Percentiles rank a stretch among this genome's conserved stretches.
Evolutionary conservation across 148 eudicot species (phyloP).

Genomic region (Chenopodium formosanum): DNA sequence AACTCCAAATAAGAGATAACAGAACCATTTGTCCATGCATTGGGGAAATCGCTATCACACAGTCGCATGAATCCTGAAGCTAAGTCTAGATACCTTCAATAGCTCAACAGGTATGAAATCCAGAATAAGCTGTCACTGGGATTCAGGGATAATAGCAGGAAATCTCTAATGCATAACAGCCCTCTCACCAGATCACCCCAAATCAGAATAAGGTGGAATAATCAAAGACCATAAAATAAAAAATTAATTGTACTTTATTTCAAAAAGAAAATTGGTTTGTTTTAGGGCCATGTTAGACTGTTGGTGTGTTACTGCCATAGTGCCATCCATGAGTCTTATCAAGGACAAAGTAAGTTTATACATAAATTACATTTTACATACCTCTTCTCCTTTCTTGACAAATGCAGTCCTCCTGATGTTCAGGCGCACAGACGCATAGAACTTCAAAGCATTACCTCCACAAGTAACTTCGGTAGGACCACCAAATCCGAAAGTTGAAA

Average conservation of each 20-base stretch:
- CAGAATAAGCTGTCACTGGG: too few species aligned
- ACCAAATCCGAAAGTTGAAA: slow-evolving; percentile 76
- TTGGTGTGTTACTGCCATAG: not conserved
- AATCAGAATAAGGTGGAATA: too few species aligned
- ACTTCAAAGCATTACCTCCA: slow-evolving; percentile 98
- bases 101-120: too few species aligned
- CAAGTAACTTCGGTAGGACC: slow-evolving; percentile 92
- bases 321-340: too few species aligned
- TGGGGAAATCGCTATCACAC: not conserved
- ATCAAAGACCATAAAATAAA: not conserved
- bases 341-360: slow-evolving; percentile 21
- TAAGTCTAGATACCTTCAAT: too few species aligned
- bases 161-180: too few species aligned
- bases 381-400: slow-evolving; percentile 97
- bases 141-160: too few species aligned
- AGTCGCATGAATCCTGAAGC: not conserved
- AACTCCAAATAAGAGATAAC: not conserved
- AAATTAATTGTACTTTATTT: too few species aligned
- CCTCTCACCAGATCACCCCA: too few species aligned
- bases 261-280: too few species aligned
- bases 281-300: too few species aligned
- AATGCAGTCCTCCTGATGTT: slow-evolving; percentile 71
- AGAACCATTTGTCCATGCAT: not conserved
- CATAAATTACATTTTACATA: slow-evolving; percentile 31
- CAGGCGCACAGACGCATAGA: slow-evolving; percentile 91